These are phyloP conservation scores for Homolaphlyctis polyrhiza DNA, from an alignment of 371 early-diverging fungal species.

Conservation along the genomic window DNA sequence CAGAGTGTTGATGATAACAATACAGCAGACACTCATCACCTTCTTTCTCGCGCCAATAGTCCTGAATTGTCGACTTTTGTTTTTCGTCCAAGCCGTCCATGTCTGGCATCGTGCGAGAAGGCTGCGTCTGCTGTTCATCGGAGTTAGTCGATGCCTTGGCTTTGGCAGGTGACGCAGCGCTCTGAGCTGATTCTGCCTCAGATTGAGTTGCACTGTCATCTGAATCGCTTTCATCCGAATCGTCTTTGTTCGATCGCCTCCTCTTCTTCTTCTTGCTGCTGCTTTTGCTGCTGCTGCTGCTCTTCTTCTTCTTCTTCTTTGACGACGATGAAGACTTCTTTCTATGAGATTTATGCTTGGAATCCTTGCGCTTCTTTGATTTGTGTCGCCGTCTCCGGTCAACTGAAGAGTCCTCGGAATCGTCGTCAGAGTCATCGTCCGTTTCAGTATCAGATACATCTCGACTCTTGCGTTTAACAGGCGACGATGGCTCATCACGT, in stretches of 20 bases:
- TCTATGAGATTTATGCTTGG: conserved; percentile 4
- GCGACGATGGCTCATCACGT: conserved; percentile 4
- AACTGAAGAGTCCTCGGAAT: neutral
- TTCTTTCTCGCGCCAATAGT: conserved; percentile 39
- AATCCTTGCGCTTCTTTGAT: neutral
- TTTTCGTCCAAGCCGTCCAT: conserved; percentile 23
- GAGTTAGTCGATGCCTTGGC: neutral
- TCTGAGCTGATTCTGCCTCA: conserved; percentile 6
- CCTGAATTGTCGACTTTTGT: conserved; percentile 19
- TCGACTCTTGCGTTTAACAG: neutral
- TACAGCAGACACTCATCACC: conserved; percentile 1
- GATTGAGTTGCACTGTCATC: neutral
- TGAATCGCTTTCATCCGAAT: conserved; percentile 9
- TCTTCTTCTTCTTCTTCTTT: neutral
- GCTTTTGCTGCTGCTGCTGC: neutral
- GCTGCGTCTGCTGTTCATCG: neutral
- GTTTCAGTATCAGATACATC: conserved; percentile 7
- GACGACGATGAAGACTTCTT: neutral
- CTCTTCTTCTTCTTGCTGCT: neutral
- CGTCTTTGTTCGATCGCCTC: conserved; percentile 2
- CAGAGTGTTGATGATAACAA: neutral
- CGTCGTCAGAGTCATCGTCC: neutral
- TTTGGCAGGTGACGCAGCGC: conserved; percentile 2
- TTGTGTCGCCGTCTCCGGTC: too few species aligned
- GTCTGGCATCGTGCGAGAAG: too few species aligned